phyloP scores from a whole-genome alignment of 805 yeast genomes.

The Schwanniomyces sp. region DNA sequence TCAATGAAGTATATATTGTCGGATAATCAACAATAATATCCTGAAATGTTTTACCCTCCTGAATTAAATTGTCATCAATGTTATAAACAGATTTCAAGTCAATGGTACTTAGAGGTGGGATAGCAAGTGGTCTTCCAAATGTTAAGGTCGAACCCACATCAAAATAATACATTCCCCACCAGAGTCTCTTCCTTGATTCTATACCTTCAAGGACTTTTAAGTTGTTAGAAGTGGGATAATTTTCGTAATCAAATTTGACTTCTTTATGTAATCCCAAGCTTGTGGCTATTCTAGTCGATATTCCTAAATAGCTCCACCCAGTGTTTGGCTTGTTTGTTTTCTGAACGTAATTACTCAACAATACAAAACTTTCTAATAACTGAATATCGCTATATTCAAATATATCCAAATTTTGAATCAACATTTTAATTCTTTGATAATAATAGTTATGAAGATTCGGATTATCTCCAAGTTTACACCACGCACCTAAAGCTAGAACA shows the following conservation, averaged over 20 bases:
- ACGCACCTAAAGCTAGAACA: slow-evolving; percentile 17
- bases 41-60: slow-evolving; percentile 9
- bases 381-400: slow-evolving; percentile 19
- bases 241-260: slow-evolving; percentile 10
- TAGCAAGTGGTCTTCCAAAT: slow-evolving; percentile 19
- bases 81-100: slow-evolving; percentile 16
- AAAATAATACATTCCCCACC: slow-evolving; percentile 22
- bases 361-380: slow-evolving; percentile 17
- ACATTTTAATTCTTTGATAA: slow-evolving; percentile 14
- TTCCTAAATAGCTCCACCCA: slow-evolving; percentile 33
- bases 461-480: slow-evolving; percentile 21
- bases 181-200: slow-evolving; percentile 18
- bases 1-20: slow-evolving; percentile 18
- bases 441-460: slow-evolving; percentile 16
- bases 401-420: slow-evolving; percentile 12
- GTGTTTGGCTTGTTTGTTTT: slow-evolving; percentile 67
- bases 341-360: slow-evolving; percentile 58
- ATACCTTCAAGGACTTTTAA: slow-evolving; percentile 15
- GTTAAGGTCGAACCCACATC: slow-evolving; percentile 21
- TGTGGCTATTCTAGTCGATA: slow-evolving; percentile 18
- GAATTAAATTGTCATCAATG: slow-evolving; percentile 14
- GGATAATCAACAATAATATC: slow-evolving; percentile 14
- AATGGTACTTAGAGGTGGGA: slow-evolving; percentile 18
- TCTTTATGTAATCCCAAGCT: slow-evolving; percentile 20
- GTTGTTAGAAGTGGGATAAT: slow-evolving; percentile 3